Conservation (phyloP, 2,329 filamentous ascomycete genomes). For the Leptographium radiaticola region DNA sequence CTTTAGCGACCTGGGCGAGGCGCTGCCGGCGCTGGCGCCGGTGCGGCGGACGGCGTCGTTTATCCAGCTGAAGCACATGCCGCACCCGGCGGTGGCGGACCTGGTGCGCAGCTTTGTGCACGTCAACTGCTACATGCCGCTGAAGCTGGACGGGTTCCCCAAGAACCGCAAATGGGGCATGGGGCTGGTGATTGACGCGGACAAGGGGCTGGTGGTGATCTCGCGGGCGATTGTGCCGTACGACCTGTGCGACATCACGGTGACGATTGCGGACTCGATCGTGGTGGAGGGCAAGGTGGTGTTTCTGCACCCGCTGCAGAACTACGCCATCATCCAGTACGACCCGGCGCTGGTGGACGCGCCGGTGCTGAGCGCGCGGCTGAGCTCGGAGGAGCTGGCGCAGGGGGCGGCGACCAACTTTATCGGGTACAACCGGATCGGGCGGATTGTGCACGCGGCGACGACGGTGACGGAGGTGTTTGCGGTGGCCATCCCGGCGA, state of each 20-base stretch:
- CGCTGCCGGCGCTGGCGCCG: constrained; percentile 61
- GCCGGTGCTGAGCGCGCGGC: constrained; percentile 75
- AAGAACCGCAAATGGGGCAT: constrained; percentile 90
- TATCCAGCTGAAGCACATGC: constrained; percentile 79
- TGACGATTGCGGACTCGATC: constrained; percentile 94
- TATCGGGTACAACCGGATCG: constrained; percentile 95
- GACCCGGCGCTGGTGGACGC: constrained; percentile 88
- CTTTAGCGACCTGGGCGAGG: constrained; percentile 71
- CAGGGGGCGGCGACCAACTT: constrained; percentile 94
- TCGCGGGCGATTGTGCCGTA: constrained; percentile 92
- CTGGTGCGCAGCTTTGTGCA: constrained; percentile 91
- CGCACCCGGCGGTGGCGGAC: constrained; percentile 80
- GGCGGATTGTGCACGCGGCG: constrained; percentile 83
- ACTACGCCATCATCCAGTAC: constrained; percentile 92
- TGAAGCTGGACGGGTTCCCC: constrained; percentile 97
- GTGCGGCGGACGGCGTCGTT: constrained; percentile 74
- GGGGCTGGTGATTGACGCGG: constrained; percentile 92
- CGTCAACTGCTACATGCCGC: constrained; percentile 80
- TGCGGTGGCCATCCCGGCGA: constrained; percentile 90
- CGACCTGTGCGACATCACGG: constrained; percentile 88
- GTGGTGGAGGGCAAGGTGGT: constrained; percentile 88
- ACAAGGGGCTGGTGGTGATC: constrained; percentile 87
- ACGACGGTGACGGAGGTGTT: constrained; percentile 96
- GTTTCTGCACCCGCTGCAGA: constrained; percentile 92
- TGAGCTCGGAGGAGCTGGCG: constrained; percentile 71